Conservation (phyloP, 768 basidiomycete genomes). For the Megacollybia marginata region DNA sequence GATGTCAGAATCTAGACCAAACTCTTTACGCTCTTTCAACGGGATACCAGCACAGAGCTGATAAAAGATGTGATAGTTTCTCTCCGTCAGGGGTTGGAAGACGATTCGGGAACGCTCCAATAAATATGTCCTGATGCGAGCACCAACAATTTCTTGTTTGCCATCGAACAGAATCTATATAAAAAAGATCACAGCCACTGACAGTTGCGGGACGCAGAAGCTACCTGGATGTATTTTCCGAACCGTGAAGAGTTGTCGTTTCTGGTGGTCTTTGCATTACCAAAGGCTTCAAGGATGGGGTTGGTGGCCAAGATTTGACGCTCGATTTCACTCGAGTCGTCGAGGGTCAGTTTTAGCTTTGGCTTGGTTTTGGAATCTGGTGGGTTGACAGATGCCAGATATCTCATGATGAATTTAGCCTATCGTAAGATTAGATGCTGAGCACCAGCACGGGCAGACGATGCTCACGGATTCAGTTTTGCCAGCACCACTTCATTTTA, state of each 20-base stretch:
- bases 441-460: constrained; percentile 1
- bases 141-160: constrained; percentile 93
- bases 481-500: constrained; percentile 80
- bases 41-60: constrained; percentile 97
- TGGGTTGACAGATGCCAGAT: constrained; percentile 96
- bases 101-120: constrained; percentile 96
- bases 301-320: constrained; percentile 98
- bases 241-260: constrained; percentile 99
- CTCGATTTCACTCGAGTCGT: constrained; percentile 91
- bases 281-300: constrained; percentile 97
- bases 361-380: constrained; percentile 51
- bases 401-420: constrained; percentile 99
- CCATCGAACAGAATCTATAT: constrained; percentile 91
- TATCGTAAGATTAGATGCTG: constrained; percentile 18
- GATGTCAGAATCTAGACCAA: constrained; percentile 81
- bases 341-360: constrained; percentile 67
- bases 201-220: constrained; percentile 10
- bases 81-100: constrained; percentile 93
- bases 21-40: constrained; percentile 89
- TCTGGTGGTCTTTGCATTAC: constrained; percentile 97
- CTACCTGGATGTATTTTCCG: constrained; percentile 98
- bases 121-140: constrained; percentile 97
- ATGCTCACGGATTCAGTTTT: constrained; percentile 90
- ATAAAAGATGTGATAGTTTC: constrained; percentile 99
- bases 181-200: constrained; percentile 4